These are phyloP conservation scores for Macrolepiota albuminosa DNA, from an alignment of 768 basidiomycete species.

Conservation along the genomic window DNA sequence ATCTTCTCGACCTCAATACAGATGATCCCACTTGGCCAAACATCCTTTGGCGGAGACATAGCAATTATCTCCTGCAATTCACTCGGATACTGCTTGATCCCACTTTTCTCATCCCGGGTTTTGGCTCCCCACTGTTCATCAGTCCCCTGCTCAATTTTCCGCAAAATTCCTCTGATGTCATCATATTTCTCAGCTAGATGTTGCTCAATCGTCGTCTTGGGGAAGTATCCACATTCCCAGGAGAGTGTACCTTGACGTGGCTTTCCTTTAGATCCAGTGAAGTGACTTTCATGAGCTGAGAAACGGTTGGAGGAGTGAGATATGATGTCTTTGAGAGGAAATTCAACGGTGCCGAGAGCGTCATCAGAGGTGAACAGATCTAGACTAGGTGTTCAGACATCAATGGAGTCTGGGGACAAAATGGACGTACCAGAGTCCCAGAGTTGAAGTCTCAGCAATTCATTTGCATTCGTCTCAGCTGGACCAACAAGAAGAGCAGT, in stretches of 20 bases:
- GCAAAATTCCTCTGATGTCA: constrained; percentile 21
- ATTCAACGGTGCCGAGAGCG: constrained; percentile 43
- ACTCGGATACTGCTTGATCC: constrained; percentile 28
- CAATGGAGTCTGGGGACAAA: neutral
- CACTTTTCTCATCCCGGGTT: constrained; percentile 15
- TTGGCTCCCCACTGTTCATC: constrained; percentile 45
- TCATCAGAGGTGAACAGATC: constrained; percentile 45
- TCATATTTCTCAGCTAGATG: constrained; percentile 26
- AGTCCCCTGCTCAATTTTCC: constrained; percentile 30
- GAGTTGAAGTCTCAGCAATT: constrained; percentile 57
- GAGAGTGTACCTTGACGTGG: constrained; percentile 32
- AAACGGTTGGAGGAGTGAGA: constrained; percentile 35
- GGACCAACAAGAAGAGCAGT: constrained; percentile 56
- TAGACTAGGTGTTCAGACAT: neutral
- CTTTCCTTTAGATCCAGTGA: constrained; percentile 30
- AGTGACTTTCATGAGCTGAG: constrained; percentile 38
- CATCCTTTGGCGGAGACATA: constrained; percentile 47
- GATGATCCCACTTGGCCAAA: constrained; percentile 66
- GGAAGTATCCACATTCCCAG: constrained; percentile 50
- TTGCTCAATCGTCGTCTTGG: constrained; percentile 40
- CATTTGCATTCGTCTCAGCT: constrained; percentile 63
- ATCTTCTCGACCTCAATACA: constrained; percentile 64
- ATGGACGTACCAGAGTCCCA: constrained; percentile 60
- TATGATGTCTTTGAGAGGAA: constrained; percentile 33
- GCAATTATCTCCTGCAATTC: constrained; percentile 36